phyloP scores from a whole-genome alignment of 306 rosid species.

The Ormosia emarginata region DNA sequence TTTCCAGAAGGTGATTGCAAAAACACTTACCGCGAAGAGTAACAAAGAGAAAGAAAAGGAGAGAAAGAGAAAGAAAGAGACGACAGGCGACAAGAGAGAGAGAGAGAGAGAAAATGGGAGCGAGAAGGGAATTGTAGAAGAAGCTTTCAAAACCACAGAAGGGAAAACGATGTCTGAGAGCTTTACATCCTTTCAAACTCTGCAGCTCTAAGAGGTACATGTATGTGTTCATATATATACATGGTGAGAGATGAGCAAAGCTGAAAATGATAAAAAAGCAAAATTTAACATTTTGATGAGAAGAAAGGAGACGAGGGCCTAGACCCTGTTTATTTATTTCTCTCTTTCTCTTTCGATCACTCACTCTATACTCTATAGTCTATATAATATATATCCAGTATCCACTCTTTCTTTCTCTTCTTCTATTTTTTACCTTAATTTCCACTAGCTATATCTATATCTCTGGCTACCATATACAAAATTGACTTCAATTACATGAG shows the following conservation, averaged over 20 bases:
- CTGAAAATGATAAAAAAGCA: constrained; percentile 48
- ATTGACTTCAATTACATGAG: constrained; percentile 22
- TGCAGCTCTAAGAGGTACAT: constrained; percentile 68
- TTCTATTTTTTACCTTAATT: neutral
- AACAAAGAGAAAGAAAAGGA: constrained; percentile 37
- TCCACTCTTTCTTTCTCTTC: constrained; percentile 8
- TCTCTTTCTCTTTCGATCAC: constrained; percentile 4
- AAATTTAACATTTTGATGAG: constrained; percentile 15
- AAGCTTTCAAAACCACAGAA: constrained; percentile 65
- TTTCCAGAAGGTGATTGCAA: constrained; percentile 60
- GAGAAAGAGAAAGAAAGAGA: constrained; percentile 63
- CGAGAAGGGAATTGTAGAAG: constrained; percentile 38
- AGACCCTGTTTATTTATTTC: neutral
- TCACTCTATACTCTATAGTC: neutral
- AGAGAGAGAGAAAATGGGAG: constrained; percentile 5
- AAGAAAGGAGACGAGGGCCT: constrained; percentile 13
- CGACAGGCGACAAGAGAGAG: constrained; percentile 46
- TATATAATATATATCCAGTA: neutral
- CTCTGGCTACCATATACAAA: neutral
- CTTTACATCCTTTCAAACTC: constrained; percentile 69
- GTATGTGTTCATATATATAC: neutral
- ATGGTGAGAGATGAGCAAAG: constrained; percentile 34
- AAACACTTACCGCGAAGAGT: constrained; percentile 43
- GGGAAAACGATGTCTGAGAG: constrained; percentile 79
- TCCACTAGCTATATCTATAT: neutral